Evolutionary conservation across 352 stramenopile species (phyloP), one percentile per base, ranked within the genome.

Genomic region (Globisporangium mamillatum): DNA sequence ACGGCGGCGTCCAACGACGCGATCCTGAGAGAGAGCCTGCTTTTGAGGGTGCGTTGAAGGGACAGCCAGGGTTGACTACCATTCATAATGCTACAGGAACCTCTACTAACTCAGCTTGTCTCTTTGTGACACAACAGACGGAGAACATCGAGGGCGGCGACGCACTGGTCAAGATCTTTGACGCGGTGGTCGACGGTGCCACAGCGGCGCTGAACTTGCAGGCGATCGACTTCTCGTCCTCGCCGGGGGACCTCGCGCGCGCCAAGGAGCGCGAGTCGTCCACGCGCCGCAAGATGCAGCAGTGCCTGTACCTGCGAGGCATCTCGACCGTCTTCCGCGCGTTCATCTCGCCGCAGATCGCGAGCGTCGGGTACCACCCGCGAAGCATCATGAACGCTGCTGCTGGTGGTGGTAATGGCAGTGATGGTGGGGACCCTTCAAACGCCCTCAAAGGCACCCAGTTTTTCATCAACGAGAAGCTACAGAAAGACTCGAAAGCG

Each of bases 301-400:
- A 89, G 60, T 88, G 81, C 46, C 54, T 90, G 32, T 91, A 89
- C 46, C 69, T 91, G 34, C 75, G 78, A 9, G 83, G 81, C 14
- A 65, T 72, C 25, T 66, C 72, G 1, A 86, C 79, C 0, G 69
- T 90, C 5, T 90, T 87, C 55, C 68, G 75, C 41, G 74, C 78
- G 2, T 60, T 90, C 25, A 66, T 90, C 6, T 58, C 69, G 20
- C 78, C 76, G 25, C 74, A 84, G 62, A 79, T 91, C 8, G 82
- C 69, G 36, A 75, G 68, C 10, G 71, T 77, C 20, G 76, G 73
- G 18, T 89, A 80, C 60, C 77, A 77, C 41, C 80, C 80, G 22
- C 72, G 76, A 38, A 60, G 73, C 46, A 63, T 74, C 48, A 69
- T 79, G 65, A n/a, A 24, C 25, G 63, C 22, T 25, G 41, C 59